A percentile compares a stretch with the other conserved stretches of the same genome.
phyloP scores from a whole-genome alignment of 1,139 yeast genomes.

The Candida anutae region DNA sequence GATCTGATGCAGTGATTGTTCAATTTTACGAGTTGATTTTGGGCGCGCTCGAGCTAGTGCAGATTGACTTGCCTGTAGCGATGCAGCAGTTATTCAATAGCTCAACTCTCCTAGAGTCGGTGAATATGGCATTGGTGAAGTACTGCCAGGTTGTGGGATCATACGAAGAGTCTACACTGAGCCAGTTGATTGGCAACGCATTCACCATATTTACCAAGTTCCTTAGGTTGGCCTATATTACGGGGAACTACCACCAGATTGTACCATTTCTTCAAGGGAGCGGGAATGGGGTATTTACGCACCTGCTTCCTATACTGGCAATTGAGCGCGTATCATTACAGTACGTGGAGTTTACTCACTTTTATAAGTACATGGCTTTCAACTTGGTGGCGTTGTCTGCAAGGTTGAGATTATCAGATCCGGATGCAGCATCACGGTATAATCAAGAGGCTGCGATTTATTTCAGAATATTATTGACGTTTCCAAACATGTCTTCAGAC shows the following conservation, averaged over 20 bases:
- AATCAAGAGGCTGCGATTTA: slow-evolving; percentile 21
- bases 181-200: not conserved
- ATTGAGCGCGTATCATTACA: slow-evolving; percentile 11
- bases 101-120: not conserved
- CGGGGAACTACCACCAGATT: slow-evolving; percentile 12
- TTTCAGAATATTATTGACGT: slow-evolving; percentile 17
- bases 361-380: slow-evolving; percentile 25
- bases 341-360: slow-evolving; percentile 17
- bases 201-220: slow-evolving; percentile 16
- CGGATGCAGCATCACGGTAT: too few relatives aligned
- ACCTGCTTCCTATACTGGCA: slow-evolving; percentile 13
- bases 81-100: slow-evolving; percentile 1
- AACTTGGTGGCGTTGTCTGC: slow-evolving; percentile 17
- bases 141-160: not conserved
- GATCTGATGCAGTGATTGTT: not conserved
- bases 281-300: not conserved
- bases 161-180: not conserved
- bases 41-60: slow-evolving; percentile 1
- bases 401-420: slow-evolving; percentile 2
- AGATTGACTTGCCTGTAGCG: slow-evolving; percentile 1
- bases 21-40: slow-evolving; percentile 3
- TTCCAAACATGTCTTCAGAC: slow-evolving; percentile 19
- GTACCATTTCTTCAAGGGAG: not conserved
- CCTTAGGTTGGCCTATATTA: slow-evolving; percentile 14
- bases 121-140: not conserved